phyloP scores from a whole-genome alignment of 495 filamentous ascomycete species.

The Aspergillus mulundensis region DNA sequence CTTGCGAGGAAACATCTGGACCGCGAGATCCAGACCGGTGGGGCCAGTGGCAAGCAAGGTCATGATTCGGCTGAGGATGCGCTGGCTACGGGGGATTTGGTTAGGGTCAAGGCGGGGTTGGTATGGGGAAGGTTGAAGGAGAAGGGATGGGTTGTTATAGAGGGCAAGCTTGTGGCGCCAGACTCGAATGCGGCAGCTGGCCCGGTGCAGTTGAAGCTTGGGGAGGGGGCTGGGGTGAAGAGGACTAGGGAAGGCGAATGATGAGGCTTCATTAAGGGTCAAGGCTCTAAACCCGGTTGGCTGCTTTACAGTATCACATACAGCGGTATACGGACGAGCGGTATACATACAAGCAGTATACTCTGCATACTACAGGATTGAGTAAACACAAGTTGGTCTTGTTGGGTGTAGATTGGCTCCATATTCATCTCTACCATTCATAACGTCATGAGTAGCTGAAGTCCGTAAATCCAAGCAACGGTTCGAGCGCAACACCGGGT shows the following conservation, averaged over 20 bases:
- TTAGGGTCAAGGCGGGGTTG: constrained; percentile 59
- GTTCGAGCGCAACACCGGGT: neutral
- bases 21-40: constrained; percentile 72
- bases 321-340: neutral
- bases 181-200: constrained; percentile 8
- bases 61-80: constrained; percentile 92
- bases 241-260: neutral
- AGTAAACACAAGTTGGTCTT: neutral
- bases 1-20: constrained; percentile 63
- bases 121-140: constrained; percentile 60
- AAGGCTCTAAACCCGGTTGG: too few species aligned
- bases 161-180: constrained; percentile 51
- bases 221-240: constrained; percentile 13
- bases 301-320: too few species aligned
- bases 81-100: constrained; percentile 78
- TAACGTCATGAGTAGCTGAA: constrained; percentile 30
- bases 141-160: constrained; percentile 59
- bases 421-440: constrained; percentile 31
- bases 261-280: too few species aligned
- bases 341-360: neutral
- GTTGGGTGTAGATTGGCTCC: constrained; percentile 17
- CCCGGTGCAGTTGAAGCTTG: constrained; percentile 12
- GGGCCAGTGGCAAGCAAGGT: constrained; percentile 59
- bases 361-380: neutral
- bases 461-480: constrained; percentile 2